Conservation (phyloP, 306 rosid species). For the Cicer arietinum region DNA sequence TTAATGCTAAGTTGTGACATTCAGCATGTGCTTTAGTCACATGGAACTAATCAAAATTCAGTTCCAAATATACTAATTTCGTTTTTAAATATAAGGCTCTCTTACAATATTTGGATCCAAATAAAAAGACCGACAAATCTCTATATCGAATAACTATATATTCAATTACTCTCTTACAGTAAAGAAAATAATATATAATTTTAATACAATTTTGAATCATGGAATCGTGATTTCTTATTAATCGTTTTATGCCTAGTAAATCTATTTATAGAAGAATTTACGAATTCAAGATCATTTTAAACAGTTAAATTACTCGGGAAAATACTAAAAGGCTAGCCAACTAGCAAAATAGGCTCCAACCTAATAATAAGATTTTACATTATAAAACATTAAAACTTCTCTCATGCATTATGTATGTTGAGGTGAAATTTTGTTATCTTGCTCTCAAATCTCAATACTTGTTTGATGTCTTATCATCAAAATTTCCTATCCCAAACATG, state of each 20-base stretch:
- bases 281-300: too few species aligned
- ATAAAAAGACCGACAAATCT: too few species aligned
- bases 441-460: background rate
- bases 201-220: too few species aligned
- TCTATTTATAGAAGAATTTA: too few species aligned
- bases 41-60: conserved; percentile 21
- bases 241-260: too few species aligned
- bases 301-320: background rate
- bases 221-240: too few species aligned
- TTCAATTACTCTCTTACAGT: too few species aligned
- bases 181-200: too few species aligned
- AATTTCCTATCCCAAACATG: background rate
- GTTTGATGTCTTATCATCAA: background rate
- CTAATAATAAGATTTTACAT: conserved; percentile 1
- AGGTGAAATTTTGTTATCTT: background rate
- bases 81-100: too few species aligned
- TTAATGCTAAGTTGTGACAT: conserved; percentile 13
- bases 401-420: background rate
- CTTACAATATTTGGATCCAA: too few species aligned
- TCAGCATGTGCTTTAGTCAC: conserved; percentile 47
- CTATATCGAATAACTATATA: too few species aligned
- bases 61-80: background rate
- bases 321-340: background rate
- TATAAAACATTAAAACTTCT: background rate
- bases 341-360: conserved; percentile 37